Percentiles rank a stretch among this genome's conserved stretches.
These are phyloP conservation scores for Talaromyces sp. DNA, from an alignment of 2,329 filamentous ascomycete genomes.

Conservation along the genomic window DNA sequence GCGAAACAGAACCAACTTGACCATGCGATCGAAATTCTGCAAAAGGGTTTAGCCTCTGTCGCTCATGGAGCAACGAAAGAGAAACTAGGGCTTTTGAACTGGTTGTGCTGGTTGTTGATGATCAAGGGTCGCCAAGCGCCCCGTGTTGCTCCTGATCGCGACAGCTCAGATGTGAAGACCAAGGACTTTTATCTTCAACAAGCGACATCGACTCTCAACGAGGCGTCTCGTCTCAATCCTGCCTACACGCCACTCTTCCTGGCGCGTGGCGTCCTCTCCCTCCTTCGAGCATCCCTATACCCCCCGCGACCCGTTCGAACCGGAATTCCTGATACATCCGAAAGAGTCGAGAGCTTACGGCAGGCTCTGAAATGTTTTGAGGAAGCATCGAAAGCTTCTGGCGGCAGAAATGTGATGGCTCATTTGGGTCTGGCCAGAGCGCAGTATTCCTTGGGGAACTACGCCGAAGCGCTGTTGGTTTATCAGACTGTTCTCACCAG, in stretches of 20 bases:
- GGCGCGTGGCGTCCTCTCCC: constrained; percentile 82
- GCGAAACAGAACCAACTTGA: constrained; percentile 94
- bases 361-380: constrained; percentile 92
- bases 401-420: constrained; percentile 86
- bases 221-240: constrained; percentile 90
- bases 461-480: constrained; percentile 73
- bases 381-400: constrained; percentile 81
- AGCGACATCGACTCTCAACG: constrained; percentile 89
- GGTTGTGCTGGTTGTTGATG: constrained; percentile 86
- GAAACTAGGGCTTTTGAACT: constrained; percentile 78
- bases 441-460: constrained; percentile 82
- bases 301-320: constrained; percentile 66
- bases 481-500: constrained; percentile 87
- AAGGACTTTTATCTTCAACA: constrained; percentile 91
- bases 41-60: constrained; percentile 72
- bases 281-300: constrained; percentile 83
- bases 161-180: constrained; percentile 72
- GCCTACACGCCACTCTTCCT: constrained; percentile 88
- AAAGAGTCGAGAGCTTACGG: constrained; percentile 75
- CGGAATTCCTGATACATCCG: constrained; percentile 64
- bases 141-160: constrained; percentile 63
- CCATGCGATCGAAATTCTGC: constrained; percentile 69
- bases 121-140: constrained; percentile 83
- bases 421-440: constrained; percentile 85
- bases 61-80: constrained; percentile 71